Conservation (phyloP, 352 stramenopile genomes). For the Globisporangium recalcitrans region DNA sequence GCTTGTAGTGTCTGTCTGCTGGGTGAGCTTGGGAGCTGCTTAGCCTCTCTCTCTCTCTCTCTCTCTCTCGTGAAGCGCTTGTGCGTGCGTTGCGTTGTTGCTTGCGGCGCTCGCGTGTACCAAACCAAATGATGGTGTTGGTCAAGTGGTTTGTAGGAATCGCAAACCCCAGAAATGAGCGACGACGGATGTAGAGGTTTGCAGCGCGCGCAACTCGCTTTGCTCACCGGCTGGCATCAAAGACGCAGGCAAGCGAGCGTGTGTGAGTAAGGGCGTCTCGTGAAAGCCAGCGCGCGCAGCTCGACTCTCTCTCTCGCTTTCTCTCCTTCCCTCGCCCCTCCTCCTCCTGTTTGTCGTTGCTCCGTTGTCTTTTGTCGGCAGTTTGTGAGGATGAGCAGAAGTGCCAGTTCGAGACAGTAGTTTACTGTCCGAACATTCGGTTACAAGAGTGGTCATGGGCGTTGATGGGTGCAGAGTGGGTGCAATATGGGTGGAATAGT, state of each 20-base stretch:
- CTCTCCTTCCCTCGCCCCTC: slow-evolving; percentile 3
- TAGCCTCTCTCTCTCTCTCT: neutral
- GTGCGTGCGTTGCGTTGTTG: slow-evolving; percentile 5
- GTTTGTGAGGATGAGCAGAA: neutral
- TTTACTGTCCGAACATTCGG: neutral
- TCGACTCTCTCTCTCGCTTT: slow-evolving; percentile 1
- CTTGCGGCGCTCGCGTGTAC: slow-evolving; percentile 14
- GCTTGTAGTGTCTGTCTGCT: neutral
- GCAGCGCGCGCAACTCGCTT: neutral
- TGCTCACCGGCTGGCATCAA: neutral
- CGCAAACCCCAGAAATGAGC: slow-evolving; percentile 19
- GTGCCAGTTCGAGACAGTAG: neutral
- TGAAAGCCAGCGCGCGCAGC: slow-evolving; percentile 9
- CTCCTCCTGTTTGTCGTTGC: neutral
- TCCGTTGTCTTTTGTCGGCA: neutral
- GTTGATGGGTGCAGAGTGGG: neutral
- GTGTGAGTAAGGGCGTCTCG: neutral
- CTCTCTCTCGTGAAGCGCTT: neutral
- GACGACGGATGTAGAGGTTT: slow-evolving; percentile 5
- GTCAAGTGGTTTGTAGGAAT: slow-evolving; percentile 10
- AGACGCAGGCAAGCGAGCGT: no score
- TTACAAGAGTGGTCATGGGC: neutral
- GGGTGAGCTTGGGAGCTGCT: neutral
- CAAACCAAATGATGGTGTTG: slow-evolving; percentile 18
- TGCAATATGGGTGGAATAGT: neutral